Evolutionary conservation across 2,329 filamentous ascomycete genomes (phyloP).

Genomic region (Cladophialophora exuberans): DNA sequence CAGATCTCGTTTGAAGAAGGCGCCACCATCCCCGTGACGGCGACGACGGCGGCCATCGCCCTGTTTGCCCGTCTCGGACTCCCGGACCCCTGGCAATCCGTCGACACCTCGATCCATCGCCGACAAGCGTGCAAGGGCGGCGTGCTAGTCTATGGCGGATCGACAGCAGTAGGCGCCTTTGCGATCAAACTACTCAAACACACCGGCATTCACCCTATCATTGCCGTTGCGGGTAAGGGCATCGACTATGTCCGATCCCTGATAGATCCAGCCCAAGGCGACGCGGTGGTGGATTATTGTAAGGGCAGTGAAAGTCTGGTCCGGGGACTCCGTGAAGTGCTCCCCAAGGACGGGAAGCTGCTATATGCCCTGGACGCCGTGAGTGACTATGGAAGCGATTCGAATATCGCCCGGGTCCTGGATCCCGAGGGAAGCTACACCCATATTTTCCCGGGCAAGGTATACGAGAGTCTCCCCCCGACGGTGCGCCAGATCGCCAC

Average conservation of each 20-base stretch:
- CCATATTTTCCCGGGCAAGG: neutral
- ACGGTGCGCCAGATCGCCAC: neutral
- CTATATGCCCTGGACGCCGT: constrained; percentile 62
- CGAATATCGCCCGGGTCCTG: constrained; percentile 40
- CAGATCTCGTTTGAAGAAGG: constrained; percentile 55
- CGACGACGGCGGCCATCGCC: constrained; percentile 25
- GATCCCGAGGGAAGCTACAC: neutral
- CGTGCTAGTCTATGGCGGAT: constrained; percentile 59
- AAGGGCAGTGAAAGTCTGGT: constrained; percentile 54
- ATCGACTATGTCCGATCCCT: constrained; percentile 55
- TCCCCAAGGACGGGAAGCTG: constrained; percentile 45
- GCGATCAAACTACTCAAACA: constrained; percentile 59
- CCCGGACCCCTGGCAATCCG: constrained; percentile 20
- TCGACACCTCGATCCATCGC: neutral
- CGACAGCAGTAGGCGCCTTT: constrained; percentile 62
- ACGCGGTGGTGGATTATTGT: constrained; percentile 64
- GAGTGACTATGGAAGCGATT: constrained; percentile 36
- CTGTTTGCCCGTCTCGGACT: constrained; percentile 20
- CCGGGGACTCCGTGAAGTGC: constrained; percentile 51
- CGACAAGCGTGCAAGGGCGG: constrained; percentile 20
- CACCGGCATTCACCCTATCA: constrained; percentile 64
- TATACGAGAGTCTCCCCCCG: neutral
- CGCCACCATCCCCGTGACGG: constrained; percentile 26
- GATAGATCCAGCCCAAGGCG: constrained; percentile 58
- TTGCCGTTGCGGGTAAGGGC: constrained; percentile 61